phyloP scores from a whole-genome alignment of 805 yeast species.

The Cyberlindnera lachancei region DNA sequence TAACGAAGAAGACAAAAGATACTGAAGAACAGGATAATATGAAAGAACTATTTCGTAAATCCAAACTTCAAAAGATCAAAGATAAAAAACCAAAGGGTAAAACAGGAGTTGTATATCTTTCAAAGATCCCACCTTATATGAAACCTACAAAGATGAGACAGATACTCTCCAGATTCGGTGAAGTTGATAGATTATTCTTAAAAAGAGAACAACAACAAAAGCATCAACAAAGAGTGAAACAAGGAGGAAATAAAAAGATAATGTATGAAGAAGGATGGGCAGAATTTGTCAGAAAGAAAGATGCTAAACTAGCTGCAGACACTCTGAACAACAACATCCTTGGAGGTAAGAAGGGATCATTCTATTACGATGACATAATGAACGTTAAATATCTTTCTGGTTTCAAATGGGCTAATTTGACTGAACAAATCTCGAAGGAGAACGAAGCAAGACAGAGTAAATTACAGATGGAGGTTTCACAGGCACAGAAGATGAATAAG shows the following conservation, averaged over 20 bases:
- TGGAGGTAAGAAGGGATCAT: conserved; percentile 88
- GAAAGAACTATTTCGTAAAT: conserved; percentile 42
- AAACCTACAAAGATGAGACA: conserved; percentile 87
- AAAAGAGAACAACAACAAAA: conserved; percentile 74
- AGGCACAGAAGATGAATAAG: conserved; percentile 81
- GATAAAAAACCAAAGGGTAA: conserved; percentile 48
- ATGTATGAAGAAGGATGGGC: conserved; percentile 96
- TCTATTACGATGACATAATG: conserved; percentile 89
- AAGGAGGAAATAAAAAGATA: conserved; percentile 88
- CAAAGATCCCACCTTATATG: conserved; percentile 94
- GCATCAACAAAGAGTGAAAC: conserved; percentile 61
- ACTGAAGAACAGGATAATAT: conserved; percentile 22
- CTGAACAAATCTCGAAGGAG: conserved; percentile 88
- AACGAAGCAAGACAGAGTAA: conserved; percentile 83
- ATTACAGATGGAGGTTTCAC: conserved; percentile 80
- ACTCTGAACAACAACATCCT: conserved; percentile 83
- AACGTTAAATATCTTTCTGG: conserved; percentile 85
- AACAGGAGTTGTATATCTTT: conserved; percentile 90
- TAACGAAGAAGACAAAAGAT: conserved; percentile 6
- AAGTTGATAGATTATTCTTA: conserved; percentile 76
- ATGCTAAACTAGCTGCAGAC: conserved; percentile 82
- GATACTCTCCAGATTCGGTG: conserved; percentile 74
- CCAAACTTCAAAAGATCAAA: conserved; percentile 51
- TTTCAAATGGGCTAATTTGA: conserved; percentile 92
- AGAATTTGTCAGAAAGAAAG: conserved; percentile 74